Conservation (phyloP, 192 early-diverging fungal species). For the Linnemannia elongata region DNA sequence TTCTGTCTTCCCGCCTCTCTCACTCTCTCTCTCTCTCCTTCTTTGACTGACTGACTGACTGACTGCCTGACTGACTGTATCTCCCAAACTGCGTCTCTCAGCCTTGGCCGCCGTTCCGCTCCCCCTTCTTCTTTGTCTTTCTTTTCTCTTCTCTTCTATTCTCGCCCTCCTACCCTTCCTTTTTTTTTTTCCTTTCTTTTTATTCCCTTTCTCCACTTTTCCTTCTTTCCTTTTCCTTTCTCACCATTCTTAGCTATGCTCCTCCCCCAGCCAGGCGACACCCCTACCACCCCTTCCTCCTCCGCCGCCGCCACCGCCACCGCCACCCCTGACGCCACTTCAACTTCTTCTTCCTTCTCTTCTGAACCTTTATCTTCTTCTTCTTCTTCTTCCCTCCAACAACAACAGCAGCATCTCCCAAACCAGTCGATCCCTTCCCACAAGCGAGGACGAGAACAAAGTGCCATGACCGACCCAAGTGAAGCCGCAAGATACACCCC, state of each 20-base stretch:
- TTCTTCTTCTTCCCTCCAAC: background rate
- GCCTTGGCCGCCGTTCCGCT: no score
- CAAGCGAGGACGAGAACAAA: slow-evolving; percentile 51
- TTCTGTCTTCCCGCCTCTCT: no score
- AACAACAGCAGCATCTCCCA: background rate
- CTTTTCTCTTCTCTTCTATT: background rate
- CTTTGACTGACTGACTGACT: no score
- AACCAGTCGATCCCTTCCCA: slow-evolving; percentile 18
- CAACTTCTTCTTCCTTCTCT: background rate
- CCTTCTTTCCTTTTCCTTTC: background rate
- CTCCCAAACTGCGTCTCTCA: no score
- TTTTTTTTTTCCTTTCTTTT: background rate
- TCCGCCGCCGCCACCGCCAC: background rate
- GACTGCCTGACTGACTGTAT: background rate
- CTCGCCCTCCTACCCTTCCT: no score
- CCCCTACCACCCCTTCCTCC: background rate
- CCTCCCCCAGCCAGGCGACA: background rate
- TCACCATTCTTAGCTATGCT: background rate
- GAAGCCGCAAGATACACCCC: slow-evolving; percentile 53
- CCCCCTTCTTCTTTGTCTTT: background rate
- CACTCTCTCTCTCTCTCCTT: no score
- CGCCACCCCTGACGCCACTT: background rate
- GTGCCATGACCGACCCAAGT: slow-evolving; percentile 48
- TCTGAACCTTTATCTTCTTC: slow-evolving; percentile 4
- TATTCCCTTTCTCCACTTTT: background rate